Evolutionary conservation across 257 asterid species (phyloP), one percentile per base, ranked within the genome.

Genomic region (Datura wrightii): DNA sequence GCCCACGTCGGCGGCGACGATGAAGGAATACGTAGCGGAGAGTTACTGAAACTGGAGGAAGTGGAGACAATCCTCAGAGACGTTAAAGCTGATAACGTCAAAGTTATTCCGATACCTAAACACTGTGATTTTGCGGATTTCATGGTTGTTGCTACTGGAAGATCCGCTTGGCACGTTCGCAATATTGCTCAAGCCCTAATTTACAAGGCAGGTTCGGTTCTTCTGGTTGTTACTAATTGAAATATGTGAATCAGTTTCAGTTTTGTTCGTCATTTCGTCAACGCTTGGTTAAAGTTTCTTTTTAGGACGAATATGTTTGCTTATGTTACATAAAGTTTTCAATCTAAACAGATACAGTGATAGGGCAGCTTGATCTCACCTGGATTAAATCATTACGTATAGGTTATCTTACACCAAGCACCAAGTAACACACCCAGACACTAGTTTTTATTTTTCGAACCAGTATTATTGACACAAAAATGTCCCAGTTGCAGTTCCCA

Each of bases 91-190:
- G 98, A 94, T 85, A 92, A 94, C 62, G 94, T 94, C 60, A 84
- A 78, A 80, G 95, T 96, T 42, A 79, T 96, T 18, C 92, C 90
- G n/a, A 90, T 95, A 16, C 94, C 97, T 14, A 88, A 87, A 53
- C 91, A 90, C 79, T 91, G 86, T 71, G 95, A 96, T 83, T 93
- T 91, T 85, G 91, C 95, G 41, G 99, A 96, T 90, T 90, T 89
- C 90, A 91, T 94, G 94, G 96, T 96, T 67, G 81, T 96, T 83
- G 98, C 98, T 89, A 92, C 99, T 2, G 98, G 97, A 50, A 92
- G 98, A 54, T 96, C 99, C 11, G 92, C 96, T 54, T 96, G 99
- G 99, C 99, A 96, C 85, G 99, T 94, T 16, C 95, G 98, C 46
- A 96, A 96, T 44, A 96, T 96, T 84, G 93, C 97, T 87, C 99